phyloP scores from a whole-genome alignment of 2,329 filamentous ascomycete species.

The Aspergillus sp. region DNA sequence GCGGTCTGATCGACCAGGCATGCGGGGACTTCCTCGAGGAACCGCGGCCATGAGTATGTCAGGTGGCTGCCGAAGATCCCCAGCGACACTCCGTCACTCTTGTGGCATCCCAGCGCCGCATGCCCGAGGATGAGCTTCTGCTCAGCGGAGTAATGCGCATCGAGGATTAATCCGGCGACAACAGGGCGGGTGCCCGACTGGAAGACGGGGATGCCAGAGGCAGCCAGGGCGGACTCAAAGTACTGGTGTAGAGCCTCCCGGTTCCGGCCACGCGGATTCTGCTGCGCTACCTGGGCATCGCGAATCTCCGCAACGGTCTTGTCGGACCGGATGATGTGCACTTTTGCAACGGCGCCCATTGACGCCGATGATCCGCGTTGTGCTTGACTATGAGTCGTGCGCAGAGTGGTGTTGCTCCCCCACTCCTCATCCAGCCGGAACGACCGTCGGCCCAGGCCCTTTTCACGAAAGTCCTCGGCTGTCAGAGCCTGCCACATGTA shows the following conservation, averaged over 20 bases:
- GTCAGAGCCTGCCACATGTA: conserved; percentile 6
- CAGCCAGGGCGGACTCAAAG: background rate
- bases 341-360: background rate
- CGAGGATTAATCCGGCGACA: background rate
- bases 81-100: background rate
- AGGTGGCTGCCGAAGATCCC: conserved; percentile 4
- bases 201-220: background rate
- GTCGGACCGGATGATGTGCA: background rate
- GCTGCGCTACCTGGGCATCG: conserved; percentile 3
- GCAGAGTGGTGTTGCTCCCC: background rate
- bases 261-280: background rate
- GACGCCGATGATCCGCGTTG: background rate
- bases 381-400: background rate
- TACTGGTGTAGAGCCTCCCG: conserved; percentile 1
- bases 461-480: background rate
- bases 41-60: conserved; percentile 1
- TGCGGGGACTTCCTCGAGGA: conserved; percentile 1
- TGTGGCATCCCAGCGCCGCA: conserved; percentile 5
- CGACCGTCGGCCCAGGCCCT: background rate
- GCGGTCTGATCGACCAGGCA: background rate
- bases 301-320: background rate
- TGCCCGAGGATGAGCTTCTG: background rate
- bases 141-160: background rate
- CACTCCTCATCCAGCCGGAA: conserved; percentile 8
- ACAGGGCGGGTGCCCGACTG: background rate